A percentile compares a stretch with the other conserved stretches of the same genome.
These are phyloP conservation scores for Thalassiosira allenii DNA, from an alignment of 352 stramenopile genomes.

Conservation along the genomic window DNA sequence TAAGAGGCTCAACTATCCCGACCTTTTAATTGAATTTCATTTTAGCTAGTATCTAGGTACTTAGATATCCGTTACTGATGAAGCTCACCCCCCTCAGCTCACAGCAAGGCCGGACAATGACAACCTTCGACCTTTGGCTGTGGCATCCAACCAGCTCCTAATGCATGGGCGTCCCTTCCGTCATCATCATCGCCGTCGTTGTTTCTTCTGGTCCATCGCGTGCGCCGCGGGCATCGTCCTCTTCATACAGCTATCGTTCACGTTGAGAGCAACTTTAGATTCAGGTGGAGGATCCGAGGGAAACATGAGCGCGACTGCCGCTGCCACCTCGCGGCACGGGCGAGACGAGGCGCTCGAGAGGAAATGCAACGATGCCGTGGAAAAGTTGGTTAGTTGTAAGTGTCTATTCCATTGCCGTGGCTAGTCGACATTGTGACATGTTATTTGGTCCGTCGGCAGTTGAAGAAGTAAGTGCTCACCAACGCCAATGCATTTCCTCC, in stretches of 20 bases:
- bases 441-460: not conserved
- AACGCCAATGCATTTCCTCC: not conserved
- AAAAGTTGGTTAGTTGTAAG: slow-evolving; percentile 55
- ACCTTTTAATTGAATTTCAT: no score
- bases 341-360: slow-evolving; percentile 20
- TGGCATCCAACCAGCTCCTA: no score
- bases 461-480: not conserved
- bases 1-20: no score
- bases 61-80: no score
- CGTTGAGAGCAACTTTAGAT: not conserved
- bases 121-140: no score
- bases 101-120: no score
- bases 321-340: not conserved
- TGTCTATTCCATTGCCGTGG: not conserved
- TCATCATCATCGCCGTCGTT: no score
- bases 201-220: not conserved
- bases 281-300: not conserved
- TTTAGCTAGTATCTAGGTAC: no score
- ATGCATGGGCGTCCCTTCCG: no score
- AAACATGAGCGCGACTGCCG: not conserved
- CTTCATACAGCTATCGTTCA: not conserved
- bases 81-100: no score
- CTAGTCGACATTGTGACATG: not conserved
- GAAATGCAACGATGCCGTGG: slow-evolving; percentile 42
- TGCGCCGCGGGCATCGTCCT: not conserved